Base-by-base conservation (phyloP, 352 stramenopile species). In the Globisporangium sylvaticum region DNA sequence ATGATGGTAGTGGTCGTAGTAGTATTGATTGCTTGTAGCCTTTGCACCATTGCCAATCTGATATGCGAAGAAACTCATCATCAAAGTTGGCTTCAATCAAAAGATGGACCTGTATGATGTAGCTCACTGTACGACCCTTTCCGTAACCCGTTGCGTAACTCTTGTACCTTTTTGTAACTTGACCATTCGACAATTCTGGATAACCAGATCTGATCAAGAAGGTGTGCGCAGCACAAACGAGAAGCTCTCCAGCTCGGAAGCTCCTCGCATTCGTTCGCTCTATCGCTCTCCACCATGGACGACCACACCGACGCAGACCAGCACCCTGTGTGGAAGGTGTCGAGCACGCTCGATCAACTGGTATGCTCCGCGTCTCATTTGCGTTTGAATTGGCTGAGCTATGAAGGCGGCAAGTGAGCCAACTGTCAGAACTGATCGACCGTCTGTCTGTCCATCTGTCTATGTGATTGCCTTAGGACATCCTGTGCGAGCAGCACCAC, bases 251-350 rank as follows among this genome's bases (percentile, higher is more conserved):
- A 37, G 29, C 29, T 42, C 34, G 12, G 10, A 14, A 15, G 34
- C 34, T 42, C 34, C 34, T 42, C 34, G 1, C 34, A 10, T 15
- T 42, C 18, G 22, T 18, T 4, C 18, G 7, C 18, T 18, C 15
- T 48, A 4, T 48, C 15, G 2, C 42, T n/a, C 42, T 50, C 24
- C 10, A 60, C 0, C 22, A 60, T 60, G 54, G 55, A 61, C 55
- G 31, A 5, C 9, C n/a, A 58, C 50, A 14, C n/a, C 22, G 29
- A 46, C 10, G n/a, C 20, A 58, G 9, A n/a, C n/a, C 18, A 44
- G n/a, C 18, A 78, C 34, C 82, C 75, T 31, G 69, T 84, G 48
- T 90, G 80, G 67, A 84, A 82, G 71, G 82, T 90, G 7, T 88
- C 82, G 1, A 82, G 76, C 32, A 68, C 59, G 61, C 68, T 84